Evolutionary conservation across 495 filamentous ascomycete species (phyloP).

Genomic region (Lasiosphaeria ovina): DNA sequence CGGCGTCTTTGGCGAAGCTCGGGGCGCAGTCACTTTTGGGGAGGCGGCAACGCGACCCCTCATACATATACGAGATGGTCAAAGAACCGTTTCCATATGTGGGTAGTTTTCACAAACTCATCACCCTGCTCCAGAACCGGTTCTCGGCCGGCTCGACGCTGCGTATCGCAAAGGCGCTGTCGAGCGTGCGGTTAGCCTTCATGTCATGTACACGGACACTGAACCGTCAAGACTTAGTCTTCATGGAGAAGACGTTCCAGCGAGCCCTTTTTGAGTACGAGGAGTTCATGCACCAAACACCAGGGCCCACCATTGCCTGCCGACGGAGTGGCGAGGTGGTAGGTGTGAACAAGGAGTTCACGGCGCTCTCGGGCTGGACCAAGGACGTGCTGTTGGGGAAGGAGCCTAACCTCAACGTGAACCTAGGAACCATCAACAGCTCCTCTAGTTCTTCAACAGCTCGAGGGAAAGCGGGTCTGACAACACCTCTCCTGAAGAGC

Average conservation of each 20-base stretch:
- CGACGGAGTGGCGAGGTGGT: constrained; percentile 90
- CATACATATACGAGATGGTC: constrained; percentile 82
- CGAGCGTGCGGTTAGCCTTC: constrained; percentile 87
- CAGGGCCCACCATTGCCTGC: constrained; percentile 88
- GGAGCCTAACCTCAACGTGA: constrained; percentile 85
- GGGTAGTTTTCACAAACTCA: constrained; percentile 83
- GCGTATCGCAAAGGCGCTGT: constrained; percentile 81
- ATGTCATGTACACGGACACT: constrained; percentile 82
- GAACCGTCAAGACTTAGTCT: constrained; percentile 82
- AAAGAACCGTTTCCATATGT: constrained; percentile 89
- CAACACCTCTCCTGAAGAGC: constrained; percentile 46
- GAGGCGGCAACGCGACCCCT: constrained; percentile 64
- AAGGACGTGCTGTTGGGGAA: constrained; percentile 87
- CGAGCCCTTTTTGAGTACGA: constrained; percentile 89
- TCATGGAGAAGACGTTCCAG: constrained; percentile 97
- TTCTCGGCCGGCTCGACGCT: constrained; percentile 67
- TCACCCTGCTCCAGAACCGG: constrained; percentile 73
- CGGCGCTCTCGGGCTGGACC: constrained; percentile 89
- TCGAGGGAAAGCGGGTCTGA: constrained; percentile 36
- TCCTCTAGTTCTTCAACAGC: constrained; percentile 31
- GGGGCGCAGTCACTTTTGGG: constrained; percentile 51
- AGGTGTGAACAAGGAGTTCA: constrained; percentile 91
- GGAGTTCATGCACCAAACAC: constrained; percentile 80
- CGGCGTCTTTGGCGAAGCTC: constrained; percentile 39
- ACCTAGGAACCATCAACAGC: constrained; percentile 49